Evolutionary conservation across 768 basidiomycete species (phyloP).

Genomic region (Phlebiopsis flavidoalba): DNA sequence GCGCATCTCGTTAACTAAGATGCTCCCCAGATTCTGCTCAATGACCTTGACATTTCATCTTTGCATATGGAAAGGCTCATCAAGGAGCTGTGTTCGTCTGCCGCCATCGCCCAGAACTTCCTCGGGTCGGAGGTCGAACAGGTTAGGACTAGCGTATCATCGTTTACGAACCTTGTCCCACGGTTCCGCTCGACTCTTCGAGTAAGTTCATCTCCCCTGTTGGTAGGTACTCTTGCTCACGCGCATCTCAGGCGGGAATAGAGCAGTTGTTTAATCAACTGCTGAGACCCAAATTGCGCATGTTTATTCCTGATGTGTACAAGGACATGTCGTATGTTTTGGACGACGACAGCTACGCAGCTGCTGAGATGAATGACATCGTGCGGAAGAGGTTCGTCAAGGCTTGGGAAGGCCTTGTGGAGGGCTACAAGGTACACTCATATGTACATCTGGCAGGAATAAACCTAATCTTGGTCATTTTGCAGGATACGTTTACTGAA

Average conservation of each 20-base stretch:
- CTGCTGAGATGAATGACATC: conserved; percentile 80
- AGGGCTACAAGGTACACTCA: conserved; percentile 75
- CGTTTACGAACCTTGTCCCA: conserved; percentile 47
- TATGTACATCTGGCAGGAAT: background rate
- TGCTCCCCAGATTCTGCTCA: conserved; percentile 69
- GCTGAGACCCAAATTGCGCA: conserved; percentile 80
- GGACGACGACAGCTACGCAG: conserved; percentile 82
- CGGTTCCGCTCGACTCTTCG: conserved; percentile 72
- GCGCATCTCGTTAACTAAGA: background rate
- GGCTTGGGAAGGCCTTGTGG: conserved; percentile 79
- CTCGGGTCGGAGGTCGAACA: conserved; percentile 46
- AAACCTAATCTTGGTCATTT: background rate
- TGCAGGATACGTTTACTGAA: conserved; percentile 82
- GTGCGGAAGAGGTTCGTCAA: conserved; percentile 89
- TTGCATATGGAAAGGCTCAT: conserved; percentile 83
- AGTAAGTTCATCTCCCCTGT: conserved; percentile 36
- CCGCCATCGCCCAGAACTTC: conserved; percentile 63
- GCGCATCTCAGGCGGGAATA: conserved; percentile 56
- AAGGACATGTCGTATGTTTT: conserved; percentile 85
- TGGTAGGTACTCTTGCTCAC: conserved; percentile 5
- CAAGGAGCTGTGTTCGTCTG: conserved; percentile 53
- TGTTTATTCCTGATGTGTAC: conserved; percentile 81
- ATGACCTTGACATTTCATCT: conserved; percentile 91
- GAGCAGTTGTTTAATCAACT: conserved; percentile 97
- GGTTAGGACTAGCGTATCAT: conserved; percentile 44